A percentile compares a stretch with the other conserved stretches of the same genome.
Conservation (phyloP, 1,139 yeast species). For the Blastobotrys raffinosifermentans region DNA sequence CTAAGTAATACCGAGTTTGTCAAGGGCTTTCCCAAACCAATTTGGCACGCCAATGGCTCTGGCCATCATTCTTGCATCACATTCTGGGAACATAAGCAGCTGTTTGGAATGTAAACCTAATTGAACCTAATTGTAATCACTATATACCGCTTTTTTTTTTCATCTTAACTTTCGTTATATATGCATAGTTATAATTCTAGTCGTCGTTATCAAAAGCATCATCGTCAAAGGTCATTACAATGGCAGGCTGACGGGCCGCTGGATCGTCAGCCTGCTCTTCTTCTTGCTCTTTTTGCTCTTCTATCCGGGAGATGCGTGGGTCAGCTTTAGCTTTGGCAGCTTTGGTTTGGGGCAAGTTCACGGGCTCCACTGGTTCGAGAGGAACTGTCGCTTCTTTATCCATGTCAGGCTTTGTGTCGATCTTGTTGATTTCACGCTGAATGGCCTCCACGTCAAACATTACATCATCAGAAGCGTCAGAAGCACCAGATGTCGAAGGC, state of each 20-base stretch:
- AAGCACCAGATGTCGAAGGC: too few relatives aligned
- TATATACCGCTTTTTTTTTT: too few relatives aligned
- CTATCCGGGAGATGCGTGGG: too few relatives aligned
- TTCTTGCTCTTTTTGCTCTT: constrained; percentile 1
- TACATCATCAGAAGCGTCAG: constrained; percentile 18
- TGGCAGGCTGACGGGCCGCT: constrained; percentile 11
- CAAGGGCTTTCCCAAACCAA: constrained; percentile 16
- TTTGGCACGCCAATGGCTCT: constrained; percentile 11
- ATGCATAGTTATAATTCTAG: constrained; percentile 1
- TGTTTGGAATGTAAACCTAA: constrained; percentile 5
- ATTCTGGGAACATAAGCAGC: constrained; percentile 18
- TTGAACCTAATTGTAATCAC: constrained; percentile 1
- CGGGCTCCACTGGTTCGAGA: neutral
- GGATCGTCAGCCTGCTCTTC: constrained; percentile 12
- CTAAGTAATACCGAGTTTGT: constrained; percentile 20
- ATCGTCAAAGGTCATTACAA: constrained; percentile 26
- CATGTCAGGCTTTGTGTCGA: constrained; percentile 13
- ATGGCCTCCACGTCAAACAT: constrained; percentile 38
- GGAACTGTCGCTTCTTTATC: neutral
- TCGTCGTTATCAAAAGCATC: constrained; percentile 19
- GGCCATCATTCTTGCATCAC: constrained; percentile 20
- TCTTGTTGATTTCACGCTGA: constrained; percentile 26
- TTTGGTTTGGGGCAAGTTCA: neutral
- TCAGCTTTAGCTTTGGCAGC: neutral
- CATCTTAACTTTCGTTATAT: too few relatives aligned